Evolutionary conservation across 176 grass and related monocot genomes (phyloP), one percentile per base, ranked within the genome.

Genomic region (Eleusine indica): DNA sequence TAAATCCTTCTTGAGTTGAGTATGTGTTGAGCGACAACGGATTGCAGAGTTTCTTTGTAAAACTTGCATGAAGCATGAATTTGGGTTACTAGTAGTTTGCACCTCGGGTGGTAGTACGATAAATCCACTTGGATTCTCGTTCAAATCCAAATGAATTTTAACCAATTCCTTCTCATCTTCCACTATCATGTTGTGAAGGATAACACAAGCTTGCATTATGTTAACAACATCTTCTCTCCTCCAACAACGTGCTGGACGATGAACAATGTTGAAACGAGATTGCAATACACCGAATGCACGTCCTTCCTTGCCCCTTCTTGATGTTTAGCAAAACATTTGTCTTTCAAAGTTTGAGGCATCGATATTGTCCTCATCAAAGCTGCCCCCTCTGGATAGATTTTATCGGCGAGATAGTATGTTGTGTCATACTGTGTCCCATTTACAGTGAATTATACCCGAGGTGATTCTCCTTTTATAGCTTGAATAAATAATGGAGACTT

Each of bases 141-240:
- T 42, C 7, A 69, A 69, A 42, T 69, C 67, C 39, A 69, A 69
- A 4, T 2, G 7, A 42, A 11, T 25, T 28, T 7, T 62, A 28
- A 62, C 22, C 22, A 13, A 10, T 28, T 62, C 29, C 66, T 68
- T 51, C 11, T 73, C 70, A 73, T 51, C 70, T 51, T 73, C 70
- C 9, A 73, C 70, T 73, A 71, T 71, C 70, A 51, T 73, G 30
- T 73, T 73, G 12, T 73, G 70, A 16, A 73, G 70, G 22, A 73
- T 73, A 51, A 51, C 70, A 32, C 44, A 30, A 51, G 70, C 44
- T 25, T 73, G 70, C 70, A 73, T 48, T 73, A 51, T 73, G 25
- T 51, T 73, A 14, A 73, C 4, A 73, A 73, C 12, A 28, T 73
- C 41, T 11, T 1, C 9, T 13, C 28, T 43, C 21, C 51, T 73